Conservation (phyloP, 345 rosid genomes). For the Eucalyptus pauciflora region DNA sequence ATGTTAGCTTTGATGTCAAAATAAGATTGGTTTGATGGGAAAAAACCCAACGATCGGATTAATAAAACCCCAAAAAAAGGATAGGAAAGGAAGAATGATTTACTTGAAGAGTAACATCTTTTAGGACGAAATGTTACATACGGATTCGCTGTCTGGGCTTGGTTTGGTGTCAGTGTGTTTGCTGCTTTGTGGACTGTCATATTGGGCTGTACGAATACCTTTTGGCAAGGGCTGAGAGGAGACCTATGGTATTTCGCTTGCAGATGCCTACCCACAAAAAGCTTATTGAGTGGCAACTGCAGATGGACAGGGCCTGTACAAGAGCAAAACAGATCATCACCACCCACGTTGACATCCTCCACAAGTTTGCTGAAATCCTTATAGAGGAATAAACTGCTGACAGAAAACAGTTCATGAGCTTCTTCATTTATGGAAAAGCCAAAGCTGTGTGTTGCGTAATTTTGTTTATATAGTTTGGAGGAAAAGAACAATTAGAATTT, state of each 20-base stretch:
- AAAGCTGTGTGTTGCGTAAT: conserved; percentile 53
- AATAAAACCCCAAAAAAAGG: not conserved
- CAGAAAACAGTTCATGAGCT: conserved; percentile 92
- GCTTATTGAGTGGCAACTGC: conserved; percentile 98
- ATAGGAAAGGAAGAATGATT: not conserved
- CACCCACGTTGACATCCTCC: conserved; percentile 61
- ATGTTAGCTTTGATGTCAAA: not conserved
- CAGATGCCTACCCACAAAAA: conserved; percentile 94
- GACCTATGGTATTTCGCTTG: not conserved
- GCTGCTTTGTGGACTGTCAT: not conserved
- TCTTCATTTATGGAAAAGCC: conserved; percentile 84
- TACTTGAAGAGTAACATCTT: not conserved
- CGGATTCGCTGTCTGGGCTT: not conserved
- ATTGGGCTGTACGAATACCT: conserved; percentile 18
- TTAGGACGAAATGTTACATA: not conserved
- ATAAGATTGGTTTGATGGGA: not conserved
- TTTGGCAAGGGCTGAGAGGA: conserved; percentile 36
- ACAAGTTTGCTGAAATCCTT: conserved; percentile 75
- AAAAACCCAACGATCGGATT: not conserved
- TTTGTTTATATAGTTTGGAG: not conserved
- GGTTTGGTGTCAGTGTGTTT: not conserved
- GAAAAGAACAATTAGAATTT: not conserved
- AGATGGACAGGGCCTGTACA: conserved; percentile 57
- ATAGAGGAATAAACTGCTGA: conserved; percentile 87
- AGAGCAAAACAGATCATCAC: conserved; percentile 61